Evolutionary conservation across 2,329 filamentous ascomycete species (phyloP).

Genomic region (Aspergillus fumigatus): DNA sequence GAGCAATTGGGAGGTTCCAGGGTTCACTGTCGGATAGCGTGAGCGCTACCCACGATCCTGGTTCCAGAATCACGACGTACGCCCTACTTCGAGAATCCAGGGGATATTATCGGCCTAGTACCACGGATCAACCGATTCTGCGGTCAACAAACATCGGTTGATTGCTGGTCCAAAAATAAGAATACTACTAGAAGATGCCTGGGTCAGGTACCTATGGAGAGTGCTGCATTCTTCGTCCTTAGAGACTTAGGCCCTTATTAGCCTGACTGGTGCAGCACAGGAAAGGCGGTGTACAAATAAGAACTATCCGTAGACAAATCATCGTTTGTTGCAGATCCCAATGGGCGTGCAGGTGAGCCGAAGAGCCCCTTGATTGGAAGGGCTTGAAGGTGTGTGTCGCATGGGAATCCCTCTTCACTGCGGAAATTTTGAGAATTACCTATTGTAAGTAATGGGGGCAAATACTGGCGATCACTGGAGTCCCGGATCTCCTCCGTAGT

Average conservation of each 20-base stretch:
- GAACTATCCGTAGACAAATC: conserved; percentile 1
- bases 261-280: conserved; percentile 17
- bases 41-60: background rate
- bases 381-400: background rate
- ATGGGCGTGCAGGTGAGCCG: background rate
- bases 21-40: conserved; percentile 10
- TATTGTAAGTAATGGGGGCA: no score
- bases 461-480: no score
- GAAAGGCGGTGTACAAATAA: conserved; percentile 22
- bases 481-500: no score
- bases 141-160: background rate
- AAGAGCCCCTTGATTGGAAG: background rate
- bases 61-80: background rate
- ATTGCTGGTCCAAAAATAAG: background rate
- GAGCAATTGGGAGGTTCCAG: conserved; percentile 4
- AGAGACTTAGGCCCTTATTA: background rate
- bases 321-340: conserved; percentile 7
- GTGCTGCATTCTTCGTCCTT: background rate
- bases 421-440: no score
- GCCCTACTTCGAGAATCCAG: background rate
- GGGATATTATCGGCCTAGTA: conserved; percentile 4
- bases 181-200: background rate
- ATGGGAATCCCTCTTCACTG: background rate
- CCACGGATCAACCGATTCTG: conserved; percentile 12
- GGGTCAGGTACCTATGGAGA: background rate